A percentile compares a stretch with the other conserved stretches of the same genome.
phyloP scores from a whole-genome alignment of 78 protist species.

The Dictyostelium capitatum region DNA sequence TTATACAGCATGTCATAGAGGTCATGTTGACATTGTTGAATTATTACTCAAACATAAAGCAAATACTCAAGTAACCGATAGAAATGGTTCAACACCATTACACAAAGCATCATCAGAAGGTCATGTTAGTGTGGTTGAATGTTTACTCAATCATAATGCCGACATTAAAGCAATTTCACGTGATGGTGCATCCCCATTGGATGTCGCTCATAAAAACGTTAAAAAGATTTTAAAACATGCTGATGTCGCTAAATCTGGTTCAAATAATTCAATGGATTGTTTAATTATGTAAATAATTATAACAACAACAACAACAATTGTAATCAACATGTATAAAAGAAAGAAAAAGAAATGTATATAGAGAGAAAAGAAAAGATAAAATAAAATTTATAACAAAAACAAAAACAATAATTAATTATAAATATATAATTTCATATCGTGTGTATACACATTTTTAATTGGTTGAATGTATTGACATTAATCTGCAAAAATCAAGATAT shows the following conservation, averaged over 20 bases:
- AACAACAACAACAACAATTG: neutral
- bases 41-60: slow-evolving; percentile 29
- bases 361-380: neutral
- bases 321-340: neutral
- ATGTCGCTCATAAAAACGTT: slow-evolving; percentile 64
- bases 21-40: slow-evolving; percentile 75
- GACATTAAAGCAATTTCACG: slow-evolving; percentile 48
- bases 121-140: slow-evolving; percentile 63
- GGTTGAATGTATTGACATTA: no score
- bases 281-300: slow-evolving; percentile 26
- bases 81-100: slow-evolving; percentile 75
- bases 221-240: slow-evolving; percentile 51
- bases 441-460: no score
- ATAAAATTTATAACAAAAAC: neutral
- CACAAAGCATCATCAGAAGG: slow-evolving; percentile 78
- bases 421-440: no score
- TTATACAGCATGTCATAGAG: slow-evolving; percentile 68
- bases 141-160: slow-evolving; percentile 58
- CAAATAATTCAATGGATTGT: neutral
- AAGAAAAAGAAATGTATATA: neutral
- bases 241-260: neutral
- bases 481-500: no score
- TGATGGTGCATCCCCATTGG: slow-evolving; percentile 43
- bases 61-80: slow-evolving; percentile 75
- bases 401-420: neutral